A percentile compares a stretch with the other conserved stretches of the same genome.
Conservation (phyloP, 148 eudicot genomes). For the Hydrangea macrophylla region DNA sequence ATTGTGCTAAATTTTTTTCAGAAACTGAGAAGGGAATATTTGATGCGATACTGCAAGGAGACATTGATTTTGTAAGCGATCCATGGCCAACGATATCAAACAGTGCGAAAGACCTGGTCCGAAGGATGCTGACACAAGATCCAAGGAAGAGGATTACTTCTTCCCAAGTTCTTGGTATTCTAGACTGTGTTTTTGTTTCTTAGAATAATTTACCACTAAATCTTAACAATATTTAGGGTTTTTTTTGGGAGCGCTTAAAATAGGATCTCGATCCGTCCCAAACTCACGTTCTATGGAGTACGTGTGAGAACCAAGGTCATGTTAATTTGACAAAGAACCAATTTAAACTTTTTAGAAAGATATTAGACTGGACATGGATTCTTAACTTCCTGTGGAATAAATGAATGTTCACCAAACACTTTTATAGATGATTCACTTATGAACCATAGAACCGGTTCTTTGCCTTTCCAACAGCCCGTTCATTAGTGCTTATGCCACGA, state of each 20-base stretch:
- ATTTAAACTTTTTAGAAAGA: too few species aligned
- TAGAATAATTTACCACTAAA: neutral
- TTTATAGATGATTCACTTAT: too few species aligned
- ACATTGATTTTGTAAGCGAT: slow-evolving; percentile 64
- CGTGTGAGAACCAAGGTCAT: too few species aligned
- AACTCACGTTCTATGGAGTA: too few species aligned
- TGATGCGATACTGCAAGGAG: slow-evolving; percentile 67
- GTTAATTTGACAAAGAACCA: too few species aligned
- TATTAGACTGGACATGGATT: too few species aligned
- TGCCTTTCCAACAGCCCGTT: too few species aligned
- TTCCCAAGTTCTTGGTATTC: slow-evolving; percentile 78
- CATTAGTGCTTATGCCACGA: neutral
- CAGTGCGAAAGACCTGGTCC: slow-evolving; percentile 84
- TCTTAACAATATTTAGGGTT: neutral
- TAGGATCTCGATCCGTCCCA: too few species aligned
- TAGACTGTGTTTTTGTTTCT: slow-evolving; percentile 2
- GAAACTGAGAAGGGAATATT: slow-evolving; percentile 89
- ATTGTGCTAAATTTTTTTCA: slow-evolving; percentile 22
- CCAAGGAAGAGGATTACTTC: slow-evolving; percentile 75
- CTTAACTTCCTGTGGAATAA: too few species aligned
- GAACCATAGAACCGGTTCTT: too few species aligned
- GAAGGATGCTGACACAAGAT: slow-evolving; percentile 68
- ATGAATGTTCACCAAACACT: too few species aligned
- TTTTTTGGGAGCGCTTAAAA: too few species aligned
- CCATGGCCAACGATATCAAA: slow-evolving; percentile 87